Evolutionary conservation across 352 stramenopile genomes (phyloP), one percentile per base, ranked within the genome.

Genomic region (Halophytophthora polymorphica): DNA sequence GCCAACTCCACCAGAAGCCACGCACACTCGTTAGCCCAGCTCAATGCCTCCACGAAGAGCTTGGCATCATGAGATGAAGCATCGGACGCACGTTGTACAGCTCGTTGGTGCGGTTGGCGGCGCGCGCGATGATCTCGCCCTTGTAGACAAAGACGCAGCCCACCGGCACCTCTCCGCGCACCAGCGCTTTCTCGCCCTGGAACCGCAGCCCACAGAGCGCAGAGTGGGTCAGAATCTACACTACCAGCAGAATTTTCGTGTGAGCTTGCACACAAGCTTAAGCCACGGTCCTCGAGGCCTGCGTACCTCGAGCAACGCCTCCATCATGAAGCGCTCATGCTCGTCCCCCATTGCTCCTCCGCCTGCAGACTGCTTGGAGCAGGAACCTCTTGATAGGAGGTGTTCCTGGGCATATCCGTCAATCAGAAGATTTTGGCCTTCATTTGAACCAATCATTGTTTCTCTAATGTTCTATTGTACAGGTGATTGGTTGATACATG

Each of bases 121-220:
- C 89, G 33, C 71, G 67, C 6, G 76, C 79, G 34, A 97, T 90
- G 55, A 97, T 77, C 44, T 76, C 64, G 36, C 64, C 62, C 18
- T 74, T 53, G 62, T 88, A 69, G 6, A 97, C 87, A 52, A 97
- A 96, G n/a, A 97, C 89, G 40, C 83, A 94, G 13, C 89, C 91
- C 29, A 98, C 90, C 1, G 91, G 89, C 21, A 98, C 89, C 73
- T 98, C 90, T 10, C 82, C 73, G 33, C 84, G 66, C 25, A 47
- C 59, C 47, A 96, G 56, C 6, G 90, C 90, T 15, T 68, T 71
- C 58, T 95, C 74, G 15, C 81, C 90, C 87, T 96, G 47, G 8
- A 33, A 46, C 31, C 17, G 31, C 56, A 19, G 17, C 36, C 44
- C 22, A 34, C 10, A 28, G 3, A 56, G 37, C n/a, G 23, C 11